Evolutionary conservation across 225 moss, liverwort and hornwort species (phyloP).

Genomic region (Polytrichum commune): DNA sequence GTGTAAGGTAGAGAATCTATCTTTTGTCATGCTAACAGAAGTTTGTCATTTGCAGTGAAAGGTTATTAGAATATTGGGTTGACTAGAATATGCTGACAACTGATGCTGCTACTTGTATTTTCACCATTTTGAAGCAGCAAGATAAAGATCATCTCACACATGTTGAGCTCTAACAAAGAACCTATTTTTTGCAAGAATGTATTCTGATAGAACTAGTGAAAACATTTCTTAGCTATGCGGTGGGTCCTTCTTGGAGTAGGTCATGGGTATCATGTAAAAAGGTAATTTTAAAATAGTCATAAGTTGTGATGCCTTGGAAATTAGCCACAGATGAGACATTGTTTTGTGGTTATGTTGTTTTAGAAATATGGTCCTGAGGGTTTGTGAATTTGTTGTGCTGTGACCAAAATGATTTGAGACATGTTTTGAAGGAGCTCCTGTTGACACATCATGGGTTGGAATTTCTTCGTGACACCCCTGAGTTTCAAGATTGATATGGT

Average conservation of each 20-base stretch:
- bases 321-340: too few species aligned
- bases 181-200: too few species aligned
- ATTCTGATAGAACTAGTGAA: too few species aligned
- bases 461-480: conserved; percentile 88
- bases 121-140: conserved; percentile 79
- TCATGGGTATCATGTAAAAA: too few species aligned
- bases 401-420: conserved; percentile 82
- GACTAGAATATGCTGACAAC: conserved; percentile 87
- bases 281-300: neutral
- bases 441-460: conserved; percentile 81
- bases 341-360: neutral
- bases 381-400: neutral
- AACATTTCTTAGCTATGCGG: too few species aligned
- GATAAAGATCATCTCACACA: conserved; percentile 75
- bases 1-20: too few species aligned
- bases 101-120: conserved; percentile 76
- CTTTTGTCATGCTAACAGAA: neutral
- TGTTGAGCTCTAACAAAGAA: conserved; percentile 22
- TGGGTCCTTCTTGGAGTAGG: too few species aligned
- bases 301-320: too few species aligned
- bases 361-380: too few species aligned
- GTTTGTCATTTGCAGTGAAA: conserved; percentile 50
- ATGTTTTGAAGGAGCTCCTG: conserved; percentile 77
- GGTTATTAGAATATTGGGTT: conserved; percentile 74
- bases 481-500: conserved; percentile 99